phyloP scores from a whole-genome alignment of 1,284 basidiomycete genomes.

The Meripilus lineatus region DNA sequence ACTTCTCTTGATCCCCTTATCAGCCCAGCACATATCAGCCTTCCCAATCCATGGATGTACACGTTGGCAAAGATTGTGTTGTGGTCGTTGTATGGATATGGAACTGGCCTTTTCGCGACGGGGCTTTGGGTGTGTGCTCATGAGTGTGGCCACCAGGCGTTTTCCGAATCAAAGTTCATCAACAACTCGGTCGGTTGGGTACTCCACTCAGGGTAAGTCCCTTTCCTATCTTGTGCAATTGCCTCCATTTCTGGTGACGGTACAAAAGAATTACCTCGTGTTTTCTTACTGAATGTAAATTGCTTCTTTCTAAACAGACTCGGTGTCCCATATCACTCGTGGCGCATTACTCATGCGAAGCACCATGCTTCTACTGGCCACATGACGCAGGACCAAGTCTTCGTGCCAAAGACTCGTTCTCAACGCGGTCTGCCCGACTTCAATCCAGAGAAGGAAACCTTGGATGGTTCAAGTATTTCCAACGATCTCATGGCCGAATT shows the following conservation, averaged over 20 bases:
- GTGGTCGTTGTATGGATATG: slow-evolving; percentile 83
- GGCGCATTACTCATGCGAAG: slow-evolving; percentile 95
- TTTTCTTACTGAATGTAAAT: slow-evolving; percentile 11
- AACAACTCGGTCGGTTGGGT: slow-evolving; percentile 96
- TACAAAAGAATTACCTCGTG: slow-evolving; percentile 25
- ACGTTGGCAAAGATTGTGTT: slow-evolving; percentile 60
- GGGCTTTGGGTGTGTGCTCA: slow-evolving; percentile 94
- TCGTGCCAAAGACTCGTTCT: slow-evolving; percentile 87
- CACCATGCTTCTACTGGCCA: slow-evolving; percentile 96
- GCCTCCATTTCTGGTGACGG: slow-evolving; percentile 2
- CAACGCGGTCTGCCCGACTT: slow-evolving; percentile 62
- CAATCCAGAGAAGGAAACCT: slow-evolving; percentile 64
- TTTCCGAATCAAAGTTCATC: slow-evolving; percentile 90
- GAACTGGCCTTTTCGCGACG: slow-evolving; percentile 84
- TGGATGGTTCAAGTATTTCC: slow-evolving; percentile 64
- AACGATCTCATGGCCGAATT: slow-evolving; percentile 75
- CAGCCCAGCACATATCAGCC: slow-evolving; percentile 45
- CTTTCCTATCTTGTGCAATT: slow-evolving; percentile 6
- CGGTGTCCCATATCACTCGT: slow-evolving; percentile 96
- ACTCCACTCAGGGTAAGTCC: slow-evolving; percentile 78
- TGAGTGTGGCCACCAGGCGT: slow-evolving; percentile 94
- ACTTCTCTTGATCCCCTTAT: slow-evolving; percentile 66
- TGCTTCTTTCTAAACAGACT: slow-evolving; percentile 43
- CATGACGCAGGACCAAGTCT: slow-evolving; percentile 96
- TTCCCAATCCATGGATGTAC: slow-evolving; percentile 65